Percentiles rank a stretch among this genome's conserved stretches.
Conservation (phyloP, 495 filamentous ascomycete species). For the Hyphodiscus hymeniophilus region DNA sequence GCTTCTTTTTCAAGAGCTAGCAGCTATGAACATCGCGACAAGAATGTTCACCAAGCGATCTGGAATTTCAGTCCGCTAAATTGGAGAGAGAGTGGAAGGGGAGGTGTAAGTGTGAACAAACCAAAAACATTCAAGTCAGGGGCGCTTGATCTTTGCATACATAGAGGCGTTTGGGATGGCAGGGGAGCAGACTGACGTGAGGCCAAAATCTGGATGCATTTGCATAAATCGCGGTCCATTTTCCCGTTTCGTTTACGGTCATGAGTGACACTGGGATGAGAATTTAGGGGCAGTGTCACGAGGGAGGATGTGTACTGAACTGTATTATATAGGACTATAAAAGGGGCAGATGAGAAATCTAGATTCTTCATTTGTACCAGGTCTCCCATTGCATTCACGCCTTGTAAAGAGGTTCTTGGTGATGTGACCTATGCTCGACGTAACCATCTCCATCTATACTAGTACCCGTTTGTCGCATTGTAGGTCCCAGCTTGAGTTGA, state of each 20-base stretch:
- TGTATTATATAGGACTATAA: too few relatives aligned
- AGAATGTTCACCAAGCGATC: constrained; percentile 89
- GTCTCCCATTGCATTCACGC: too few relatives aligned
- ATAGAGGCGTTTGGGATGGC: constrained; percentile 16
- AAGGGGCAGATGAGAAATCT: too few relatives aligned
- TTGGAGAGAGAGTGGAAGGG: not conserved
- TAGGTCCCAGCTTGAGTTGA: too few relatives aligned
- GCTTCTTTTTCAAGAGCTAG: constrained; percentile 95
- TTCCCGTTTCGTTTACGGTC: not conserved
- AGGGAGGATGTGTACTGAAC: too few relatives aligned
- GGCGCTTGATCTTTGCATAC: constrained; percentile 19
- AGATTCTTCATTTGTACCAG: too few relatives aligned
- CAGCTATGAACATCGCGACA: constrained; percentile 95
- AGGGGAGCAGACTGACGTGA: constrained; percentile 7
- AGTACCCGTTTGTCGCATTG: too few relatives aligned
- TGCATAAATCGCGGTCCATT: constrained; percentile 5
- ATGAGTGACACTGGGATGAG: too few relatives aligned
- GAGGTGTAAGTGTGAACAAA: constrained; percentile 17
- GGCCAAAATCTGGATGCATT: constrained; percentile 10
- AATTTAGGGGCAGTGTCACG: too few relatives aligned
- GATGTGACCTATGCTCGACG: too few relatives aligned
- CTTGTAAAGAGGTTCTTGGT: too few relatives aligned
- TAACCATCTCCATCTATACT: too few relatives aligned
- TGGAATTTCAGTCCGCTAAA: constrained; percentile 57
- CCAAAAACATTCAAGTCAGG: not conserved